Base-by-base conservation (phyloP, 148 eudicot species). In the Nyssa sinensis region DNA sequence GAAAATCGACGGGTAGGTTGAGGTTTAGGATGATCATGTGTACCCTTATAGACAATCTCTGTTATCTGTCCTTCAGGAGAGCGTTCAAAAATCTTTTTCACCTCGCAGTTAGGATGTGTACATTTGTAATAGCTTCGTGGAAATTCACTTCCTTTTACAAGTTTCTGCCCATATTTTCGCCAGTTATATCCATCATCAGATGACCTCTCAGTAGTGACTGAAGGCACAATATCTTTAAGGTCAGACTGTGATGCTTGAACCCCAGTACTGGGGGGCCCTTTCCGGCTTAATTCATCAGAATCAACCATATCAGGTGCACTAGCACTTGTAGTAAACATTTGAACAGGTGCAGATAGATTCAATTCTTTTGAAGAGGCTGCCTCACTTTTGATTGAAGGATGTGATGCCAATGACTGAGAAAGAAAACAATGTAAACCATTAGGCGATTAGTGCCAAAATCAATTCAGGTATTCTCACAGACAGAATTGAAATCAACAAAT, bases 61-160 rank as follows among this genome's bases (percentile, higher is more conserved):
- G 88, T 83, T 71, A 95, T 95, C 69, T 91, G 90, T 53, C 98
- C 98, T 75, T 90, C 90, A 24, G 85, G 91, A 55, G 98, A 77
- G 49, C 96, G 93, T 82, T 95, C 97, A 71, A 95, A 95, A 70
- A 95, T 85, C 83, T 95, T 95, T 85, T 92, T 95, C 28, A 95
- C 98, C 81, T 95, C 98, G 77, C 98, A 95, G 74, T 95, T 90
- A 55, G 97, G 96, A 78, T 87, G 89, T 7, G 98, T 90, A 81
- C 98, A 95, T 83, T 95, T 95, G 83, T 95, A 95, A 80, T 95
- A 95, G 83, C 98, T 95, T 83, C 98, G 82, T 23, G 98, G 98
- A 80, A 79, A 93, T 82, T 95, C 98, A 83, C 98, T 81, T 75
- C 98, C 98, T 82, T 95, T 95, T 25, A 95, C 98, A 81, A 95